Percentiles rank a stretch among this genome's conserved stretches.
phyloP scores from a whole-genome alignment of 108 stramenopile species.

The Cyclotella choctawhatcheeana region DNA sequence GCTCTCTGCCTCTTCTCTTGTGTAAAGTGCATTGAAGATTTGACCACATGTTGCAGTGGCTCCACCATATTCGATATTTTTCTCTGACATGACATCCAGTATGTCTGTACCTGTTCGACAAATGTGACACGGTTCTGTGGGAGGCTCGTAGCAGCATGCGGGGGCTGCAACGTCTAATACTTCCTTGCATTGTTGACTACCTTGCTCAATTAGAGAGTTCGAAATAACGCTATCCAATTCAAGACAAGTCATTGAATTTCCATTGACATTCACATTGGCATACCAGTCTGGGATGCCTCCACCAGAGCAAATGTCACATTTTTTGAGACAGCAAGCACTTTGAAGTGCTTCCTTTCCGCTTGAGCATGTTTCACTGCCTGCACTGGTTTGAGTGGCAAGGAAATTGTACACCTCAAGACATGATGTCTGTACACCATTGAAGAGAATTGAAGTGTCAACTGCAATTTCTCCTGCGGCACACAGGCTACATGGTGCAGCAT shows the following conservation, averaged over 20 bases:
- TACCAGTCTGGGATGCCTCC: slow-evolving; percentile 58
- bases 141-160: slow-evolving; percentile 52
- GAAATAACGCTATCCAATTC: slow-evolving; percentile 39
- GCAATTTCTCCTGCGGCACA: slow-evolving; percentile 37
- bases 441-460: slow-evolving; percentile 38
- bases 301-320: slow-evolving; percentile 49
- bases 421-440: slow-evolving; percentile 50
- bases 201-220: slow-evolving; percentile 39
- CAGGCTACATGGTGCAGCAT: slow-evolving; percentile 47
- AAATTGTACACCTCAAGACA: slow-evolving; percentile 44
- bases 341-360: slow-evolving; percentile 46
- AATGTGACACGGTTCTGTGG: slow-evolving; percentile 46
- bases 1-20: slow-evolving; percentile 43
- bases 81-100: slow-evolving; percentile 32
- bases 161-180: slow-evolving; percentile 46
- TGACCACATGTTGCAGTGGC: slow-evolving; percentile 40
- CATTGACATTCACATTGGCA: slow-evolving; percentile 50
- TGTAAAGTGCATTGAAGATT: slow-evolving; percentile 52
- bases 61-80: slow-evolving; percentile 41
- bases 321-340: slow-evolving; percentile 41
- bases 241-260: slow-evolving; percentile 54
- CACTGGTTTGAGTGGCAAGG: slow-evolving; percentile 45
- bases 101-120: slow-evolving; percentile 34
- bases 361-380: slow-evolving; percentile 44
- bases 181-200: slow-evolving; percentile 40